A percentile compares a stretch with the other conserved stretches of the same genome.
Conservation (phyloP, 257 asterid species). For the Sherardia arvensis region DNA sequence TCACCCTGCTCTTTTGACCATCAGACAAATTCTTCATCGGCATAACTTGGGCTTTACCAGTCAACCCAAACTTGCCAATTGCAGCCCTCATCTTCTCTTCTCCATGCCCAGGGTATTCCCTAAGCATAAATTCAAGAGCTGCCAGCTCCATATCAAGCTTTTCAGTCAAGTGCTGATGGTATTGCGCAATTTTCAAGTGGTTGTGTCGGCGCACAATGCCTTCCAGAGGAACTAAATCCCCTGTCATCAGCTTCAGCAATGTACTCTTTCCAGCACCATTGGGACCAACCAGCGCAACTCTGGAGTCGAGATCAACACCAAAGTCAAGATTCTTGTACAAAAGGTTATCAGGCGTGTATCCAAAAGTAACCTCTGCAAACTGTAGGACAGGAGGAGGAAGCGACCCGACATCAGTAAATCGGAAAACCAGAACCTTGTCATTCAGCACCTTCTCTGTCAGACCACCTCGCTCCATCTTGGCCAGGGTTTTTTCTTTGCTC, state of each 20-base stretch:
- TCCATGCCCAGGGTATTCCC: conserved; percentile 82
- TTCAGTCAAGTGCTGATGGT: conserved; percentile 88
- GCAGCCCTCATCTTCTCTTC: conserved; percentile 94
- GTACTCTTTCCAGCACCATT: conserved; percentile 99
- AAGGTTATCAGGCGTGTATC: conserved; percentile 82
- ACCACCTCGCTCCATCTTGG: conserved; percentile 98
- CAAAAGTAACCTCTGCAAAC: conserved; percentile 82
- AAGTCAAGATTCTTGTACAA: conserved; percentile 81
- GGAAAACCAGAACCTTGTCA: conserved; percentile 67
- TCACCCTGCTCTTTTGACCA: conserved; percentile 82
- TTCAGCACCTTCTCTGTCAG: conserved; percentile 76
- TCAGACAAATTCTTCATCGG: conserved; percentile 88
- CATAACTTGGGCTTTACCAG: conserved; percentile 95
- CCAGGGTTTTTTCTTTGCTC: conserved; percentile 92
- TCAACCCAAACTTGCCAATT: conserved; percentile 79
- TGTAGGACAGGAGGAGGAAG: conserved; percentile 98
- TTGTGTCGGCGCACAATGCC: conserved; percentile 98
- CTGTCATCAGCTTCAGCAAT: conserved; percentile 89
- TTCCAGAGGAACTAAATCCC: conserved; percentile 73
- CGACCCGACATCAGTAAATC: conserved; percentile 81
- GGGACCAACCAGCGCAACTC: conserved; percentile 95
- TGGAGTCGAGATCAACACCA: conserved; percentile 94
- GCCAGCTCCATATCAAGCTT: conserved; percentile 78
- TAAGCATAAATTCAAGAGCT: conserved; percentile 65
- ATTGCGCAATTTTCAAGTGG: conserved; percentile 84